A percentile compares a stretch with the other conserved stretches of the same genome.
phyloP scores from a whole-genome alignment of 2,329 filamentous ascomycete genomes.

The Cytospora leucostoma region DNA sequence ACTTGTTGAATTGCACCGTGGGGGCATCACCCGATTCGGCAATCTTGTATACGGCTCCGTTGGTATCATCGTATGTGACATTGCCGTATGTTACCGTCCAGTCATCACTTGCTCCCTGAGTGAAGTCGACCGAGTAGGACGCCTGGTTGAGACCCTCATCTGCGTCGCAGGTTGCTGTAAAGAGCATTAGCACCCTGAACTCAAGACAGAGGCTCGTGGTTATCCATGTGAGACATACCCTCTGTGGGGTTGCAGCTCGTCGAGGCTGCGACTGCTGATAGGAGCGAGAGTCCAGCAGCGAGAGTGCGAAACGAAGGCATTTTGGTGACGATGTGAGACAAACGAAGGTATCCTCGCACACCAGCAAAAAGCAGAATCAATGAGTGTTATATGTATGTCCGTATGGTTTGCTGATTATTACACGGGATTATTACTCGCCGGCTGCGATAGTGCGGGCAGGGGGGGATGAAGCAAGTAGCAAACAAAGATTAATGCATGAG shows the following conservation, averaged over 20 bases:
- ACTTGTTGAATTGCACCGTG: slow-evolving; percentile 69
- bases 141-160: slow-evolving; percentile 26
- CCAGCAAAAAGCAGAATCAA: slow-evolving; percentile 1
- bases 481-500: not conserved
- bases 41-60: slow-evolving; percentile 54
- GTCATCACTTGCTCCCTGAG: slow-evolving; percentile 56
- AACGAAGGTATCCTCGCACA: slow-evolving; percentile 1
- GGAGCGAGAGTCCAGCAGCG: slow-evolving; percentile 15
- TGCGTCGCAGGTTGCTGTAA: slow-evolving; percentile 24
- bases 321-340: not conserved
- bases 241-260: slow-evolving; percentile 31
- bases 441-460: not conserved
- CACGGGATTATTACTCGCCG: not conserved
- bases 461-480: not conserved
- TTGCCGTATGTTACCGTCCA: slow-evolving; percentile 33
- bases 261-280: slow-evolving; percentile 24
- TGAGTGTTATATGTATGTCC: not conserved
- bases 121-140: slow-evolving; percentile 59
- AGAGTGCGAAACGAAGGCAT: slow-evolving; percentile 17
- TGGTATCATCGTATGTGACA: slow-evolving; percentile 31
- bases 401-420: not conserved
- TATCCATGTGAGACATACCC: slow-evolving; percentile 19
- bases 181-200: not conserved
- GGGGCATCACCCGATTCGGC: slow-evolving; percentile 56
- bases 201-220: not conserved